Conservation (phyloP, 371 early-diverging fungal genomes). For the Circinella minor region DNA sequence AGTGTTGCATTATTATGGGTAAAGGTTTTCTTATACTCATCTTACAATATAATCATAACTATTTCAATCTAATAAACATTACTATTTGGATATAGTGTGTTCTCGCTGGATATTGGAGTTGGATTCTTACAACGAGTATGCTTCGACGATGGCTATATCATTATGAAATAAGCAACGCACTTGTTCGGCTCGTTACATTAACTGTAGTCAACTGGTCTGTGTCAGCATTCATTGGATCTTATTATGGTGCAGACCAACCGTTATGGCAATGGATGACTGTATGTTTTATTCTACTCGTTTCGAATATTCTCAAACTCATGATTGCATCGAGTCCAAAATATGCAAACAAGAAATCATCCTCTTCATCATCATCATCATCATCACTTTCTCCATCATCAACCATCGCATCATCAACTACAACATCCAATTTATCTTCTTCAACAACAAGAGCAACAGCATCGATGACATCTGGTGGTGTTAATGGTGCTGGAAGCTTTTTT, state of each 20-base stretch:
- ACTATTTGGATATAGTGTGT: slow-evolving; percentile 43
- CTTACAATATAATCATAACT: background rate
- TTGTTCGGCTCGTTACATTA: slow-evolving; percentile 64
- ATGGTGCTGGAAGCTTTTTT: too few species aligned
- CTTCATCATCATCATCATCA: slow-evolving; percentile 2
- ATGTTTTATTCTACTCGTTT: slow-evolving; percentile 50
- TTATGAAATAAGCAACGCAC: slow-evolving; percentile 62
- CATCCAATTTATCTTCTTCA: background rate
- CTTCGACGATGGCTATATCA: slow-evolving; percentile 63
- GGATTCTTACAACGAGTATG: slow-evolving; percentile 63
- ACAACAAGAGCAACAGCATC: background rate
- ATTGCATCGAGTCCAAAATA: slow-evolving; percentile 38
- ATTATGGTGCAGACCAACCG: slow-evolving; percentile 62
- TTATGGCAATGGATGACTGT: slow-evolving; percentile 69
- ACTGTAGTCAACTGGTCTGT: slow-evolving; percentile 66
- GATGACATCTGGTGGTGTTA: background rate
- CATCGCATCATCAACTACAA: slow-evolving; percentile 9
- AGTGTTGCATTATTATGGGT: slow-evolving; percentile 67
- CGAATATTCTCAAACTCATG: slow-evolving; percentile 40
- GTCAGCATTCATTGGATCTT: slow-evolving; percentile 54
- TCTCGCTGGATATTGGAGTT: slow-evolving; percentile 65
- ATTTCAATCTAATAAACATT: background rate
- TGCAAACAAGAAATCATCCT: slow-evolving; percentile 26
- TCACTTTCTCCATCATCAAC: background rate
- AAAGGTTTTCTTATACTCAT: slow-evolving; percentile 8